phyloP scores from a whole-genome alignment of 108 stramenopile genomes.

The Skeletonema tropicum region DNA sequence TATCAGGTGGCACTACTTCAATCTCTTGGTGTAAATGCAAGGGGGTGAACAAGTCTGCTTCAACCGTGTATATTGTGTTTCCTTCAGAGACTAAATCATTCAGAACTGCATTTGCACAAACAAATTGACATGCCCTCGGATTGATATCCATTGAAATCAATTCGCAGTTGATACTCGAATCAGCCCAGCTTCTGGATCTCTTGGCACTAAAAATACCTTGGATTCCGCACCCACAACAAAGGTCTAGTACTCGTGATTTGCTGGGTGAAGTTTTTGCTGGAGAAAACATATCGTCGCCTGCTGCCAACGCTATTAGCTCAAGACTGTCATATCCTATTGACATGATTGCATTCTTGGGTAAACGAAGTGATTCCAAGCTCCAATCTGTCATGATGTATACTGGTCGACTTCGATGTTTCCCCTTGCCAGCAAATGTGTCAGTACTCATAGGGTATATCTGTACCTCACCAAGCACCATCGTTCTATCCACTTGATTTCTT shows the following conservation, averaged over 20 bases:
- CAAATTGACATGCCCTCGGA: constrained; percentile 27
- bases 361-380: constrained; percentile 35
- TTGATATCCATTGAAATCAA: constrained; percentile 33
- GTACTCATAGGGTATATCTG: constrained; percentile 31
- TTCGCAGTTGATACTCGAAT: constrained; percentile 1
- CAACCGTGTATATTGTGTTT: background rate
- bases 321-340: constrained; percentile 45
- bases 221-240: constrained; percentile 48
- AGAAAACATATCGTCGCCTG: constrained; percentile 16
- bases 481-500: background rate
- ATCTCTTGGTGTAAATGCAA: background rate
- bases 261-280: background rate
- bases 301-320: constrained; percentile 34
- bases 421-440: background rate
- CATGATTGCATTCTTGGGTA: constrained; percentile 36
- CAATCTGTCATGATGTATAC: constrained; percentile 37
- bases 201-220: constrained; percentile 41
- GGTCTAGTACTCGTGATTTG: constrained; percentile 25
- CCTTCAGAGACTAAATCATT: constrained; percentile 12
- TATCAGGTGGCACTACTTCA: constrained; percentile 11
- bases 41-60: constrained; percentile 2
- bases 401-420: background rate
- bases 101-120: constrained; percentile 23
- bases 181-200: constrained; percentile 7
- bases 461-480: constrained; percentile 25